Conservation (phyloP, 257 asterid genomes). For the Petunia axillaris region DNA sequence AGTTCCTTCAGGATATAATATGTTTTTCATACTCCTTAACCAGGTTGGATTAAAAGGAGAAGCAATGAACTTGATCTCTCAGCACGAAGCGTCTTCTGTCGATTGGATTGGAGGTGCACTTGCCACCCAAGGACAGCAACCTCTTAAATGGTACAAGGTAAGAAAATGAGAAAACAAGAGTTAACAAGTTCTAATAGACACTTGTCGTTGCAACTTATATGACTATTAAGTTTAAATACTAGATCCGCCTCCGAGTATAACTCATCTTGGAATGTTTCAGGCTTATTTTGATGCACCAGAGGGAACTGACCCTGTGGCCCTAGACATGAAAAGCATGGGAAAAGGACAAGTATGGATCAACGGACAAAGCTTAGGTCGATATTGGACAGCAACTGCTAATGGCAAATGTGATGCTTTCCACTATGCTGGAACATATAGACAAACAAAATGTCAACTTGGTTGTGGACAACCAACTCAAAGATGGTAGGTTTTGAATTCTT, state of each 20-base stretch:
- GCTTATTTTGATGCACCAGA: slow-evolving; percentile 66
- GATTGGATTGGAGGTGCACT: slow-evolving; percentile 59
- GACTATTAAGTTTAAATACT: neutral
- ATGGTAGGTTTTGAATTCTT: slow-evolving; percentile 50
- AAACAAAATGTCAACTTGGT: slow-evolving; percentile 63
- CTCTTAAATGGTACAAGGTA: slow-evolving; percentile 83
- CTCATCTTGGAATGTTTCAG: slow-evolving; percentile 38
- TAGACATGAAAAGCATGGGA: slow-evolving; percentile 77
- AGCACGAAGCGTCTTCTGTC: slow-evolving; percentile 45
- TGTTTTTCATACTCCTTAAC: neutral
- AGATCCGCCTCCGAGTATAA: neutral
- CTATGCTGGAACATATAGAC: slow-evolving; percentile 55
- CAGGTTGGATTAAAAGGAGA: slow-evolving; percentile 70
- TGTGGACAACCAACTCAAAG: slow-evolving; percentile 68
- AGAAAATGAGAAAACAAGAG: neutral
- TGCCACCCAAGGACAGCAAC: slow-evolving; percentile 46
- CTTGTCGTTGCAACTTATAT: neutral
- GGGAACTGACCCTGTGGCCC: slow-evolving; percentile 71
- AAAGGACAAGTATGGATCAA: slow-evolving; percentile 88
- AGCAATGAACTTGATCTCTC: slow-evolving; percentile 50
- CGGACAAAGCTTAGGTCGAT: slow-evolving; percentile 77
- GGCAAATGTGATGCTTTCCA: slow-evolving; percentile 59
- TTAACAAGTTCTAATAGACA: no score
- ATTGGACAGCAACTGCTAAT: slow-evolving; percentile 59
- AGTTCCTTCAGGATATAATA: neutral